Evolutionary conservation across 257 asterid genomes (phyloP), one percentile per base, ranked within the genome.

Genomic region (Anisodus acutangulus): DNA sequence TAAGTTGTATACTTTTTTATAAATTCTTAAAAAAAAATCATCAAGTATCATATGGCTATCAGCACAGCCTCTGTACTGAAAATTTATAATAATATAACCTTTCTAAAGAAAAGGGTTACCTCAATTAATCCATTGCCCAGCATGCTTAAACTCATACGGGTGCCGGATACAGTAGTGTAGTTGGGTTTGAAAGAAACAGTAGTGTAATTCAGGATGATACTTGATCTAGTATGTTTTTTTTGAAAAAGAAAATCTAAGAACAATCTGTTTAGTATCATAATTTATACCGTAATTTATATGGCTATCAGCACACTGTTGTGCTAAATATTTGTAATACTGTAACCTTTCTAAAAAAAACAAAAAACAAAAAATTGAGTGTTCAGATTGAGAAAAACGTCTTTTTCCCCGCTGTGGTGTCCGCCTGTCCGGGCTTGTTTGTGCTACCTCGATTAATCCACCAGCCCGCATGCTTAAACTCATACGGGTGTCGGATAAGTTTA

Each of bases 101-200:
- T 66, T 66, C 39, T 64, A 64, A 31, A 0, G 5, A 66, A 31
- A 35, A 66, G 31, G 47, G 72, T 66, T 66, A 35, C 72, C 72
- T 66, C 10, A 67, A 67, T 67, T 67, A 12, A 67, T 13, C 74
- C 47, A 12, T 13, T 1, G 35, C 47, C 49, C 6, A 4, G 74
- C 74, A 67, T 35, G 22, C 49, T 35, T n/a, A 67, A 67, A 12
- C 74, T 67, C 74, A 67, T 35, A 35, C 7, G 49, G 19, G 47
- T 67, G 47, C 49, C 49, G 37, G 74, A 35, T 35, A 35, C 72
- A 31, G 45, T 41, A 66, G 72, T 66, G 4, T 31, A 5, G 72
- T 66, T 66, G 47, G 72, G 72, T 66, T 66, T 66, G 72, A 66
- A 66, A 66, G 45, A 31, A 66, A 67, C 49, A 67, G 7, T 39